Conservation (phyloP, 441 rosid genomes). For the Macaranga tanarius region DNA sequence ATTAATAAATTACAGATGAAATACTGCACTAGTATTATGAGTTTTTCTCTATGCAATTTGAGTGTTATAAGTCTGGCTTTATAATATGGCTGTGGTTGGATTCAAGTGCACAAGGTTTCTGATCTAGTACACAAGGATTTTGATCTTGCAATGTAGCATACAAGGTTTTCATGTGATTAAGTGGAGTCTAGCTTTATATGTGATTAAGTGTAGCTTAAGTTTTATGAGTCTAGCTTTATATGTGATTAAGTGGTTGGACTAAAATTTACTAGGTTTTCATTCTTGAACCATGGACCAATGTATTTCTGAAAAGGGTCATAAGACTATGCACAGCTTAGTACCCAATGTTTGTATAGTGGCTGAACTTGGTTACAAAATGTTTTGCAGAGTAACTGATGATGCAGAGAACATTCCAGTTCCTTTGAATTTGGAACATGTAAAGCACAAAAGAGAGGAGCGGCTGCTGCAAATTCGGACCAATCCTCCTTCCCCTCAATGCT, state of each 20-base stretch:
- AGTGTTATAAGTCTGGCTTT: background rate
- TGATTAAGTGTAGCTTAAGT: too few species aligned
- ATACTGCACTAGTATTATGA: background rate
- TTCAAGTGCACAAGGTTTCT: background rate
- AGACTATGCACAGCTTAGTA: too few species aligned
- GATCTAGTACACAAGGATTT: too few species aligned
- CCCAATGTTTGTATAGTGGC: background rate
- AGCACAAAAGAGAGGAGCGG: conserved; percentile 48
- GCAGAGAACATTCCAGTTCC: conserved; percentile 46
- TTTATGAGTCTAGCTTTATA: too few species aligned
- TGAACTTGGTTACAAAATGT: background rate
- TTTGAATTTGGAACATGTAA: conserved; percentile 47
- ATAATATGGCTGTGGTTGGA: background rate
- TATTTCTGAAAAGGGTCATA: background rate
- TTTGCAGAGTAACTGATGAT: conserved; percentile 40
- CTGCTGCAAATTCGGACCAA: conserved; percentile 62
- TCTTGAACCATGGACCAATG: background rate
- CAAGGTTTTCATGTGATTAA: too few species aligned
- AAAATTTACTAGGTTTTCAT: too few species aligned
- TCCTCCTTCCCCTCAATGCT: conserved; percentile 96
- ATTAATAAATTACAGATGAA: background rate
- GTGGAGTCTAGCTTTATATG: too few species aligned
- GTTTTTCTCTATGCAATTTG: background rate
- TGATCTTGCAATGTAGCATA: too few species aligned
- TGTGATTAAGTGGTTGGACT: too few species aligned